Evolutionary conservation across 2,329 filamentous ascomycete genomes (phyloP).

Genomic region (Myriosclerotinia duriaeana): DNA sequence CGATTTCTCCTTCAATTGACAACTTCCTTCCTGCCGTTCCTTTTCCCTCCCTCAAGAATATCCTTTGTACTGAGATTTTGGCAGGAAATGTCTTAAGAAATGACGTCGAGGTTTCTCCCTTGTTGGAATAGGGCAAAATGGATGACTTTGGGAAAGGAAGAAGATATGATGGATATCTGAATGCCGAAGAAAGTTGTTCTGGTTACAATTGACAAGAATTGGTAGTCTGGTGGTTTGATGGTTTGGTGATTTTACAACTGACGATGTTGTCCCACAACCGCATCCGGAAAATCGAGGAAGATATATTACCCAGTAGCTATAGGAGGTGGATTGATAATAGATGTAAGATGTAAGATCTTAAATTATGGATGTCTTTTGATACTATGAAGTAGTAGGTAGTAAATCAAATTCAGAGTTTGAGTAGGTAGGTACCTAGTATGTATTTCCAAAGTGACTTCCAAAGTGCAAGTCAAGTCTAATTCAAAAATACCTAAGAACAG

Average conservation of each 20-base stretch:
- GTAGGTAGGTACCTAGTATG: background rate
- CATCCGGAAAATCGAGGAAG: slow-evolving; percentile 1
- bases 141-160: background rate
- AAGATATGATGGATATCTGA: background rate
- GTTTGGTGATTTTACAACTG: no score
- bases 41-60: no score
- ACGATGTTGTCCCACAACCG: slow-evolving; percentile 4
- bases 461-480: no score
- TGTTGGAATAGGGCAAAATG: background rate
- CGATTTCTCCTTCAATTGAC: slow-evolving; percentile 11
- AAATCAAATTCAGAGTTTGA: background rate
- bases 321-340: background rate
- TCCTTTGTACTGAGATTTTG: background rate
- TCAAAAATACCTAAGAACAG: no score
- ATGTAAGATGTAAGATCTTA: no score
- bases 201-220: background rate
- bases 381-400: background rate
- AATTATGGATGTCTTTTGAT: no score
- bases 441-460: background rate
- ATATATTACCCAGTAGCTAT: no score
- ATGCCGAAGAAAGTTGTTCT: background rate
- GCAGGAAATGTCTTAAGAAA: background rate
- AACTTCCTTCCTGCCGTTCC: no score
- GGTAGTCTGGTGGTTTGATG: no score
- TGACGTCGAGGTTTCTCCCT: background rate